Percentiles rank a stretch among this genome's conserved stretches.
Conservation (phyloP, 2,329 filamentous ascomycete genomes). For the Diaporthe ilicicola region DNA sequence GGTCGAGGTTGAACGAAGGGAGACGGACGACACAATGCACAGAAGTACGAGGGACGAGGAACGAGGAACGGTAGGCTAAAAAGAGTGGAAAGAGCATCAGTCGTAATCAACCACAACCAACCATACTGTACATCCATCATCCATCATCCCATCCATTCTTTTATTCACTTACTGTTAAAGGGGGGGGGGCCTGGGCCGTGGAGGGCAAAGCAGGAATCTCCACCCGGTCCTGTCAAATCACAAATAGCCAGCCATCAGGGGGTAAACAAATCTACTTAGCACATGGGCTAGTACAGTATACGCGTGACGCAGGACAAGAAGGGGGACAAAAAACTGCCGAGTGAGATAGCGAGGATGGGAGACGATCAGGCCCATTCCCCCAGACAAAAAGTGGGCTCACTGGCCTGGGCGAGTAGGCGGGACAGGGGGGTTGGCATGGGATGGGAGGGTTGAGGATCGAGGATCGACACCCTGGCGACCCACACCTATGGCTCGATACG, state of each 20-base stretch:
- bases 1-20: not conserved
- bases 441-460: not conserved
- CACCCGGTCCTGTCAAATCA: not conserved
- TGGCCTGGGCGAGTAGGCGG: not conserved
- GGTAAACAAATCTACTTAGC: too few species aligned
- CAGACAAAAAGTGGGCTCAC: not conserved
- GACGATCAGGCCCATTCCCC: not conserved
- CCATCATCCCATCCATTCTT: not conserved
- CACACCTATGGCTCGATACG: conserved; percentile 20
- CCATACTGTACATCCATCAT: too few species aligned
- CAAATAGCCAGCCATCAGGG: not conserved
- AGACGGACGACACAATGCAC: not conserved
- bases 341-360: too few species aligned
- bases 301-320: too few species aligned
- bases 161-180: not conserved
- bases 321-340: too few species aligned
- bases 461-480: not conserved
- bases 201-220: not conserved
- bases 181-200: not conserved
- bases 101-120: not conserved
- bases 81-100: not conserved
- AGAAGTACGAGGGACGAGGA: conserved; percentile 3
- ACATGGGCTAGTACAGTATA: too few species aligned
- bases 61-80: too few species aligned
- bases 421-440: not conserved